Conservation (phyloP, 2,329 filamentous ascomycete genomes). For the Ambrosiella xylebori region DNA sequence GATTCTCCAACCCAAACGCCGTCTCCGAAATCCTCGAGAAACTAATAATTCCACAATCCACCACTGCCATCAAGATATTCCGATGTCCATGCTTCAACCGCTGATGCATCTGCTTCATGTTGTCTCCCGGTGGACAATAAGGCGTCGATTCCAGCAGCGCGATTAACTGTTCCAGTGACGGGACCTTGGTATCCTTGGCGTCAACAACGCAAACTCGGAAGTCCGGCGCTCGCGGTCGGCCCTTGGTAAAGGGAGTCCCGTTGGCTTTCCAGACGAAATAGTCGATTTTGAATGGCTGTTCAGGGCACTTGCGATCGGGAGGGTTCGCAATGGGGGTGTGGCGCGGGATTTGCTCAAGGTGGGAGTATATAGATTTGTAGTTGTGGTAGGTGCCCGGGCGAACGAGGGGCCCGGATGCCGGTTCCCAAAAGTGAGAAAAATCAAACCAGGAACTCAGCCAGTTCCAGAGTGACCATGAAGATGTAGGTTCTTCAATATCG, state of each 20-base stretch:
- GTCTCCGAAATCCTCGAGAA: conserved; percentile 69
- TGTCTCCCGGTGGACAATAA: conserved; percentile 18
- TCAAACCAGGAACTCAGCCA: conserved; percentile 36
- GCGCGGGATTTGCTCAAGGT: conserved; percentile 55
- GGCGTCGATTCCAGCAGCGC: conserved; percentile 59
- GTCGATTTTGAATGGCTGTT: conserved; percentile 50
- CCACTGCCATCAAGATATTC: conserved; percentile 71
- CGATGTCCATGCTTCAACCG: conserved; percentile 70
- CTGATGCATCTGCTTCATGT: conserved; percentile 42
- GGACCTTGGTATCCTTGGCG: conserved; percentile 52
- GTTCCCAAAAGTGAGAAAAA: conserved; percentile 13
- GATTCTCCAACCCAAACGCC: conserved; percentile 56
- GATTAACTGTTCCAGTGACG: conserved; percentile 54
- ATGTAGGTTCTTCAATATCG: conserved; percentile 13
- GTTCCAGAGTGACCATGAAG: conserved; percentile 26
- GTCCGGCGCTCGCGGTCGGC: conserved; percentile 59
- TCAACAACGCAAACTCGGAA: conserved; percentile 74
- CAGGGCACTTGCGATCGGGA: conserved; percentile 15
- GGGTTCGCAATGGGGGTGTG: conserved; percentile 34
- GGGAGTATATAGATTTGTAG: conserved; percentile 55
- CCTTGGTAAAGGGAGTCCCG: conserved; percentile 54
- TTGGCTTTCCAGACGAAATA: conserved; percentile 64
- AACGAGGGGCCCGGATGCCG: conserved; percentile 36
- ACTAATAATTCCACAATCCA: conserved; percentile 79
- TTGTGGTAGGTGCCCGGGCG: conserved; percentile 47